phyloP scores from a whole-genome alignment of 208 protist genomes.

The Crithidia sp. region DNA sequence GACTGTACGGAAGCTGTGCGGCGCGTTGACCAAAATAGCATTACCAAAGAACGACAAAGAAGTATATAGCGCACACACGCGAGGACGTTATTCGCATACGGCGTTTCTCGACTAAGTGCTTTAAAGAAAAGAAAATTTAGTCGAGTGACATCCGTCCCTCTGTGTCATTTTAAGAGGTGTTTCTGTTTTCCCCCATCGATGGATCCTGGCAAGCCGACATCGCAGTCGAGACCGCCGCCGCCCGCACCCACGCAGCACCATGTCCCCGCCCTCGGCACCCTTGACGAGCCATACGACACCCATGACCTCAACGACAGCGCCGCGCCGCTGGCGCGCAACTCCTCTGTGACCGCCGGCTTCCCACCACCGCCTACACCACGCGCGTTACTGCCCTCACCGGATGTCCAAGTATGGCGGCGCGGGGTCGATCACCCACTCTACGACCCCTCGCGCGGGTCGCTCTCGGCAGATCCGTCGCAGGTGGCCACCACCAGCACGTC shows the following conservation, averaged over 20 bases:
- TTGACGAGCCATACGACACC: neutral
- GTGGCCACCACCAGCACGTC: conserved; percentile 1
- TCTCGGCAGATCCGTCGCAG: neutral
- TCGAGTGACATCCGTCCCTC: too few relatives aligned
- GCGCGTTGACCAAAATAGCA: too few relatives aligned
- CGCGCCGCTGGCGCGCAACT: neutral
- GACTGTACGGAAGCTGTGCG: too few relatives aligned
- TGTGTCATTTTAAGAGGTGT: neutral
- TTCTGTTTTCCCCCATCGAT: neutral
- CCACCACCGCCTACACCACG: neutral
- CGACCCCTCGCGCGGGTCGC: neutral
- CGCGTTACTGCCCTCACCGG: neutral
- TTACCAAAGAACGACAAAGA: too few relatives aligned
- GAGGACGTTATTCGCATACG: too few relatives aligned
- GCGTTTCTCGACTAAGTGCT: too few relatives aligned
- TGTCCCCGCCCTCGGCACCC: neutral
- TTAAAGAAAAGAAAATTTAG: too few relatives aligned
- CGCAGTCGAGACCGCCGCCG: neutral
- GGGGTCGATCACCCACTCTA: conserved; percentile 1
- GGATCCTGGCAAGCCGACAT: neutral
- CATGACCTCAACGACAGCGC: neutral
- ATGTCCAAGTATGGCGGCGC: neutral
- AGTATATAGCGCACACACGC: too few relatives aligned
- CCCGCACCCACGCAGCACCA: conserved; percentile 7
- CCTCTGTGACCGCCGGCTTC: too few relatives aligned